Percentiles rank a stretch among this genome's conserved stretches.
Conservation (phyloP, 2,329 filamentous ascomycete genomes). For the Dothideomycetes sp. region DNA sequence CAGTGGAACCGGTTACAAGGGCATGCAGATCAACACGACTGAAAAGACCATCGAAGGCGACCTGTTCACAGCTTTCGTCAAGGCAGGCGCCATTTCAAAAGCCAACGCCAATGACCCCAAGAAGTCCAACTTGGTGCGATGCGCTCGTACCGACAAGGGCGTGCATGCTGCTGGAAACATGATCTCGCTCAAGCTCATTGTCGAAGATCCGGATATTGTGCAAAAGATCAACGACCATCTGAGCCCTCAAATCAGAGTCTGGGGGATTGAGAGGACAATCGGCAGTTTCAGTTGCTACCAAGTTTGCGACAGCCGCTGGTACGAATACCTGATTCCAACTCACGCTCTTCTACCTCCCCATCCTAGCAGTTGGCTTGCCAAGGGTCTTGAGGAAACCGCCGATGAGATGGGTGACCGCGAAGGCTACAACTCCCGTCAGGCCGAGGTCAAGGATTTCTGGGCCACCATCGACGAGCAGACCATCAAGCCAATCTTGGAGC, state of each 20-base stretch:
- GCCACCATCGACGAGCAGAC: slow-evolving; percentile 67
- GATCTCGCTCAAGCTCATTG: slow-evolving; percentile 88
- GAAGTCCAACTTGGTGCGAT: slow-evolving; percentile 88
- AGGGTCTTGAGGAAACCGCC: slow-evolving; percentile 69
- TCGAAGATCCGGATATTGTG: slow-evolving; percentile 81
- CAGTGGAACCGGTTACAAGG: slow-evolving; percentile 91
- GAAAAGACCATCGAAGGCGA: slow-evolving; percentile 94
- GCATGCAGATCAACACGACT: slow-evolving; percentile 67
- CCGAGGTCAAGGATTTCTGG: slow-evolving; percentile 77
- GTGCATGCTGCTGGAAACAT: slow-evolving; percentile 95
- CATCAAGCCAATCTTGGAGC: slow-evolving; percentile 58
- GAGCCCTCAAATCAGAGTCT: slow-evolving; percentile 82
- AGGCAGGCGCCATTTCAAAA: slow-evolving; percentile 88
- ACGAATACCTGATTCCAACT: slow-evolving; percentile 92
- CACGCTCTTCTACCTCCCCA: slow-evolving; percentile 90
- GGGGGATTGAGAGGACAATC: slow-evolving; percentile 84
- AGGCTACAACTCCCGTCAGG: slow-evolving; percentile 58
- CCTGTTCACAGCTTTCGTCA: slow-evolving; percentile 83
- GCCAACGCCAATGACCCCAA: slow-evolving; percentile 94
- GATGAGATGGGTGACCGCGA: slow-evolving; percentile 65
- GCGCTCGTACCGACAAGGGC: slow-evolving; percentile 93
- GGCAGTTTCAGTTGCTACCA: slow-evolving; percentile 93
- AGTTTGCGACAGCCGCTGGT: slow-evolving; percentile 88
- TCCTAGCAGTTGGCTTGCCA: slow-evolving; percentile 74
- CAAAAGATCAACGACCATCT: slow-evolving; percentile 83